These are phyloP conservation scores for Pichia manshurica DNA, from an alignment of 805 yeast genomes.

Conservation along the genomic window DNA sequence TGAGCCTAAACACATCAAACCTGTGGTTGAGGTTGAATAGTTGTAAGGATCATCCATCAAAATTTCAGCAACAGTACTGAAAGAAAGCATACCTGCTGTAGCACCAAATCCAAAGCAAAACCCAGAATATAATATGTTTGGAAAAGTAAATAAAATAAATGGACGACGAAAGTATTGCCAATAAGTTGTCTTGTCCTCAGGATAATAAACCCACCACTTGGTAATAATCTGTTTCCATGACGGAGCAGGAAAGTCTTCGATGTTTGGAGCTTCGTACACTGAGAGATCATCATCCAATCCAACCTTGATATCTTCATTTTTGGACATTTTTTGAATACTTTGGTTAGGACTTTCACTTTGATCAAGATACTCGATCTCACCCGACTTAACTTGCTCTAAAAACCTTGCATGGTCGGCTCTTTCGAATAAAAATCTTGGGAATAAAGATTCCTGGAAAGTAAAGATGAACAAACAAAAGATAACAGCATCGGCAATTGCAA, in stretches of 20 bases:
- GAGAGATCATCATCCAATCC: background rate
- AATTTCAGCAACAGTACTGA: conserved; percentile 3
- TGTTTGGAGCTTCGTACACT: background rate
- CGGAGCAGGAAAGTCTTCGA: background rate
- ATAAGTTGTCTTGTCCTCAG: background rate
- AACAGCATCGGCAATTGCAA: background rate
- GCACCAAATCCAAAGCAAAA: background rate
- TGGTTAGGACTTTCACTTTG: background rate
- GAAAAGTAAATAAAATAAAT: conserved; percentile 1
- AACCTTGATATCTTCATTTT: background rate
- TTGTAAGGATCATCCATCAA: conserved; percentile 4
- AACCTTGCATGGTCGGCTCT: background rate
- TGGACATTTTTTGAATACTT: background rate
- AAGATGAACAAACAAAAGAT: background rate
- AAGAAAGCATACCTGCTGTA: conserved; percentile 1
- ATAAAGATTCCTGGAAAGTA: conserved; percentile 1
- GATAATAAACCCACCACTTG: conserved; percentile 5
- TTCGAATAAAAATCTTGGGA: conserved; percentile 4
- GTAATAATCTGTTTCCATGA: background rate
- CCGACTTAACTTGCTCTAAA: background rate
- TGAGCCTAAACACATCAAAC: conserved; percentile 2
- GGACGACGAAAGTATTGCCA: conserved; percentile 5
- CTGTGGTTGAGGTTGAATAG: conserved; percentile 1
- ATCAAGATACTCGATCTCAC: background rate
- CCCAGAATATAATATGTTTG: background rate